Percentiles rank a stretch among this genome's conserved stretches.
Conservation (phyloP, 768 basidiomycete genomes). For the Tylopilus balloui region DNA sequence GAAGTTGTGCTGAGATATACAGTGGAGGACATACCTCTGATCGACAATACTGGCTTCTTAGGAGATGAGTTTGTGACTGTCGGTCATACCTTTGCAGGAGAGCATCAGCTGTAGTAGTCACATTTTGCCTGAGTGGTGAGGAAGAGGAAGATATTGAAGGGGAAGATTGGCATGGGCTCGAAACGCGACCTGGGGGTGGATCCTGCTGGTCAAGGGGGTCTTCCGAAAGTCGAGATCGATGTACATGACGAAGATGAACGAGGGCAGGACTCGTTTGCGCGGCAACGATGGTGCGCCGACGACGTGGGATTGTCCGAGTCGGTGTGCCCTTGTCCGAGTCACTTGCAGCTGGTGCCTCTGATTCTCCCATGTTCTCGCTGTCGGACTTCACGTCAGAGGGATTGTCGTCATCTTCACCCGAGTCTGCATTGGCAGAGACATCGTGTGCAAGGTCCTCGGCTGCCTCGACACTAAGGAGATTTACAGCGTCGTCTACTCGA, state of each 20-base stretch:
- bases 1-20: neutral
- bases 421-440: conserved; percentile 18
- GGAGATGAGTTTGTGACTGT: conserved; percentile 62
- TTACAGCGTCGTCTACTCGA: conserved; percentile 58
- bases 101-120: conserved; percentile 44
- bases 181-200: conserved; percentile 29
- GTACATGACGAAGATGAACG: conserved; percentile 50
- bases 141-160: conserved; percentile 56
- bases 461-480: conserved; percentile 46
- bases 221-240: conserved; percentile 56
- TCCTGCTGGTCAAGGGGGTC: conserved; percentile 75
- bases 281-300: conserved; percentile 52
- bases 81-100: conserved; percentile 67
- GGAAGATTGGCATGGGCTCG: conserved; percentile 63
- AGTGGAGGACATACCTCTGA: conserved; percentile 59
- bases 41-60: conserved; percentile 84
- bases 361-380: conserved; percentile 20
- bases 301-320: conserved; percentile 17
- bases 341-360: conserved; percentile 3
- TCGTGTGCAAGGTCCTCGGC: conserved; percentile 38
- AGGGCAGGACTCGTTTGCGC: conserved; percentile 75
- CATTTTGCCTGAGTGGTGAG: conserved; percentile 43
- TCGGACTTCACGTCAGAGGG: conserved; percentile 41
- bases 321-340: conserved; percentile 15
- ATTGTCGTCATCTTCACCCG: conserved; percentile 40